Base-by-base conservation (phyloP, 202 grass and related monocot genomes). In the Digitaria exilis region DNA sequence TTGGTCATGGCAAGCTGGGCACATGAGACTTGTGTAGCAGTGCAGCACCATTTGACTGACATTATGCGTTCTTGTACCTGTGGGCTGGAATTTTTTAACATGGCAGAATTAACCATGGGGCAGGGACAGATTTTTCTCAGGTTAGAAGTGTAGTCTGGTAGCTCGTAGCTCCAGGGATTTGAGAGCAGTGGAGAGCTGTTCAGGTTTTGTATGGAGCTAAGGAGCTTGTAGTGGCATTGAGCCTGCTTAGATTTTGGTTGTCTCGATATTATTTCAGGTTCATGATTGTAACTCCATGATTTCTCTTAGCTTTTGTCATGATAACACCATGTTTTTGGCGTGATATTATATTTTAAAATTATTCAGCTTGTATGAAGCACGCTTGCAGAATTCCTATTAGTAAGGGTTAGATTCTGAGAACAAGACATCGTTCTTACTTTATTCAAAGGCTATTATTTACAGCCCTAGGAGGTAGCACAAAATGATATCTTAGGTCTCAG, bases 131-230 rank as follows among this genome's bases (percentile, higher is more conserved):
- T 34, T 35, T 35, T 42, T 21, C 10, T 48, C 12, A 26, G 71
- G 35, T 45, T 67, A 39, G 19, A 25, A 2, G 41, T 29, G 34
- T 67, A 7, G 17, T 21, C n/a, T 29, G 49, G 45, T n/a, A n/a
- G n/a, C n/a, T n/a, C n/a, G n/a, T n/a, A 58, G 66, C 34, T 82
- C 22, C 32, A 66, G 61, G 57, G 14, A 81, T 85, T 29, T 76
- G 42, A 41, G 57, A 81, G 5, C 12, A 39, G 55, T 41, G 18
- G n/a, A n/a, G n/a, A n/a, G n/a, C 4, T 39, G 1, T 77, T 67
- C 31, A 48, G 24, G 6, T 51, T 56, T 67, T 24, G 10, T 1
- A n/a, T n/a, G n/a, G n/a, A n/a, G n/a, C n/a, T n/a, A n/a, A n/a
- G n/a, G n/a, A n/a, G n/a, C n/a, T n/a, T n/a, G n/a, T n/a, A n/a